phyloP scores from a whole-genome alignment of 495 filamentous ascomycete species.

The Penicillium turbatum region DNA sequence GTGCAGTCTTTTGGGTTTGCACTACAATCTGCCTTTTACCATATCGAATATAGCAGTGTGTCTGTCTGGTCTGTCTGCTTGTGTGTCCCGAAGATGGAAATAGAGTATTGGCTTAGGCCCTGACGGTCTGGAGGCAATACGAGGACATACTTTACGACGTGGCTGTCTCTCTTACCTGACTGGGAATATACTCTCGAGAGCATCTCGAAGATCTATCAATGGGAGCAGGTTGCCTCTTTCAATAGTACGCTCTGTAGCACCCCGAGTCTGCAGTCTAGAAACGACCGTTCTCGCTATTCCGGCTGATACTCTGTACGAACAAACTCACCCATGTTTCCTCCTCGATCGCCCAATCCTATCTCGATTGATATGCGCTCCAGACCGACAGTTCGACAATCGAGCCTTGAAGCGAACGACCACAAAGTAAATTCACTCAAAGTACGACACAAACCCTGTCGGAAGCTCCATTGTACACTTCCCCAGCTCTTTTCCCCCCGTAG shows the following conservation, averaged over 20 bases:
- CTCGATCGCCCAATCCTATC: background rate
- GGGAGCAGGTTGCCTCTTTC: constrained; percentile 2
- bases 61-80: constrained; percentile 2
- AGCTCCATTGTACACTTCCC: background rate
- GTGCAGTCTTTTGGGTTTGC: constrained; percentile 3
- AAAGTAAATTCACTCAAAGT: background rate
- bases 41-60: no score
- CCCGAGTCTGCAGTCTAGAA: background rate
- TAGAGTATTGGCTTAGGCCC: constrained; percentile 20
- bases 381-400: background rate
- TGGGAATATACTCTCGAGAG: background rate
- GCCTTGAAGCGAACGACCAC: background rate
- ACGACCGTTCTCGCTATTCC: background rate
- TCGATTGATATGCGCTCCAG: constrained; percentile 2
- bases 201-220: background rate
- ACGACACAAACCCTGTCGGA: background rate
- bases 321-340: background rate
- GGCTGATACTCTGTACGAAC: constrained; percentile 2
- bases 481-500: background rate
- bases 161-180: background rate
- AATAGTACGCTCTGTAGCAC: constrained; percentile 2
- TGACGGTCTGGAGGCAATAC: constrained; percentile 12
- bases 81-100: constrained; percentile 23
- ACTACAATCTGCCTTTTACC: constrained; percentile 11
- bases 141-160: background rate